Percentiles rank a stretch among this genome's conserved stretches.
Conservation (phyloP, 2,329 filamentous ascomycete species). For the Septoria petroselini region DNA sequence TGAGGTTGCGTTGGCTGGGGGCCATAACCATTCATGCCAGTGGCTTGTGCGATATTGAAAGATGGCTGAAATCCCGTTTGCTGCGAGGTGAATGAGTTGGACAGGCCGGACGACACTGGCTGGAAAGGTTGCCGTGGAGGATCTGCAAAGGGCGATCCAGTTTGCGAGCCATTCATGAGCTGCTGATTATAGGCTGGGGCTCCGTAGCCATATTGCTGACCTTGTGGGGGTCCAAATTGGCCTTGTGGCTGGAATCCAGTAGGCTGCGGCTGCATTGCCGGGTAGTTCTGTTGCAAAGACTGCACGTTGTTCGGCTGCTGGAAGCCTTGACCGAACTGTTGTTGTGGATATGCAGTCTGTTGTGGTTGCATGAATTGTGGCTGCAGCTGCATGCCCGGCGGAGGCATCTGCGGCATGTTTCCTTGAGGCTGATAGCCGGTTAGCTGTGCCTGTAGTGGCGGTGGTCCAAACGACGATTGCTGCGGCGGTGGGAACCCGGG, state of each 20-base stretch:
- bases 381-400: constrained; percentile 54
- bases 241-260: constrained; percentile 49
- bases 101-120: constrained; percentile 41
- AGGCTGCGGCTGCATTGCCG: constrained; percentile 51
- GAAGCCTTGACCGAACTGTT: constrained; percentile 45
- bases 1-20: constrained; percentile 42
- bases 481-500: constrained; percentile 61
- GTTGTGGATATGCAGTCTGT: constrained; percentile 39
- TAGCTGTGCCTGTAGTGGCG: constrained; percentile 77
- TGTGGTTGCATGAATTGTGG: constrained; percentile 39
- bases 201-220: constrained; percentile 19
- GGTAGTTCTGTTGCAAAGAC: constrained; percentile 35
- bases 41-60: constrained; percentile 41
- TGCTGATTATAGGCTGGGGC: constrained; percentile 50
- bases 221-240: constrained; percentile 20
- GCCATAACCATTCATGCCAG: constrained; percentile 46
- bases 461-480: constrained; percentile 66
- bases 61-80: constrained; percentile 54
- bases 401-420: constrained; percentile 11
- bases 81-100: constrained; percentile 39
- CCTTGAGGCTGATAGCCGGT: constrained; percentile 63
- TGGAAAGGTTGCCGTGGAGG: constrained; percentile 49
- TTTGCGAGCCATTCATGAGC: constrained; percentile 47
- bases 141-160: constrained; percentile 54
- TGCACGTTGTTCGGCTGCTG: constrained; percentile 35